Evolutionary conservation across 768 basidiomycete species (phyloP), one percentile per base, ranked within the genome.

Genomic region (Mycena haematopus): DNA sequence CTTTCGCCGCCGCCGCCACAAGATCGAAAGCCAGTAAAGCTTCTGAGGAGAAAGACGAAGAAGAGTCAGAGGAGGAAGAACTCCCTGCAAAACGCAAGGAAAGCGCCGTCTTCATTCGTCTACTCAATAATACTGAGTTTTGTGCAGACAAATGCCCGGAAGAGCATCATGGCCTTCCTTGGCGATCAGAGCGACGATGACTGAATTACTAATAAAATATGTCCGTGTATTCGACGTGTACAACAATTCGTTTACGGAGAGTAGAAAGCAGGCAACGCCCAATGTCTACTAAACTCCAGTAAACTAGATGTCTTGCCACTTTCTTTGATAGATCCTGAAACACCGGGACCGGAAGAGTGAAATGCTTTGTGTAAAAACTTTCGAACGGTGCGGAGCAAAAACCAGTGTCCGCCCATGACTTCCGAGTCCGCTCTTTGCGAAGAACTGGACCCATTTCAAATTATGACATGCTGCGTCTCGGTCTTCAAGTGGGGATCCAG

Each of bases 81-180:
- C 62, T 65, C 24, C 80, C 80, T 2, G 71, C 61, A 46, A 81
- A 74, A 64, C 78, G 77, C 68, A 80, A 77, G 72, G 87, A 87
- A 56, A 46, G 76, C 69, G 50, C 53, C 59, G 15, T 11, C 5
- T 25, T 24, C 35, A 13, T 0, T 14, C 40, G 45, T 31, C 35
- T 47, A 52, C 50, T 21, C 29, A 21, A 5, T 31, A 31, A 35
- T 25, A 6, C 45, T 46, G 54, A 54, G 33, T 8, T 19, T 45
- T 40, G 27, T 14, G 24, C 56, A 82, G 81, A 71, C 67, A 60
- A 84, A 76, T 47, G 84, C 84, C 21, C 78, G 82, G 21, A 77
- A 78, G 59, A 89, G 85, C 61, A 91, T 93, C 53, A 84, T 83
- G 78, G 88, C 87, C 6, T 92, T 92, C 72, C 76, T 93, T 62